A percentile compares a stretch with the other conserved stretches of the same genome.
Evolutionary conservation across 306 rosid species (phyloP).

Genomic region (Amphicarpaea edgeworthii): DNA sequence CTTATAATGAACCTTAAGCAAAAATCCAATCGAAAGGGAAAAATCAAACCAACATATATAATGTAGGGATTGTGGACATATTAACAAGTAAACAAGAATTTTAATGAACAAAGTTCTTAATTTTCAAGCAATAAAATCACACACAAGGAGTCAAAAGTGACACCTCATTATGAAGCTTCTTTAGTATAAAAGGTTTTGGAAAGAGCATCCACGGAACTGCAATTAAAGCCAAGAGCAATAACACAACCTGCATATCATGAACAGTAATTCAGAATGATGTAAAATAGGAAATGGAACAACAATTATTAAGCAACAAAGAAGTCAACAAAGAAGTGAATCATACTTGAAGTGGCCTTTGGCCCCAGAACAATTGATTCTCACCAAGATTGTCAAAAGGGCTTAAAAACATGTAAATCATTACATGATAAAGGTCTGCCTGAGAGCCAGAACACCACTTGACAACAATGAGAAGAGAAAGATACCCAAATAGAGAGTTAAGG

Average conservation of each 20-base stretch:
- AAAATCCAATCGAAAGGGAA: slow-evolving; percentile 1
- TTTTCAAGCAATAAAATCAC: slow-evolving; percentile 36
- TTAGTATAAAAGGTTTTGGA: slow-evolving; percentile 90
- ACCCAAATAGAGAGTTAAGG: slow-evolving; percentile 89
- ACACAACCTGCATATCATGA: slow-evolving; percentile 66
- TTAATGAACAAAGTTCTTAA: slow-evolving; percentile 12
- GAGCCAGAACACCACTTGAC: slow-evolving; percentile 79
- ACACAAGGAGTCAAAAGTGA: slow-evolving; percentile 38
- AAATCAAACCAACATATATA: slow-evolving; percentile 7
- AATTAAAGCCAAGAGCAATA: slow-evolving; percentile 79
- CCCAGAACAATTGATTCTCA: slow-evolving; percentile 89
- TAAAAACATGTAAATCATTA: slow-evolving; percentile 94
- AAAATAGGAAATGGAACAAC: background rate
- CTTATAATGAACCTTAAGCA: background rate
- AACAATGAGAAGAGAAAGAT: slow-evolving; percentile 88
- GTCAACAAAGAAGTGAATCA: slow-evolving; percentile 49
- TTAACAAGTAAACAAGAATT: slow-evolving; percentile 22
- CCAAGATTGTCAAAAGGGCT: slow-evolving; percentile 89
- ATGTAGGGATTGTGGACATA: slow-evolving; percentile 7
- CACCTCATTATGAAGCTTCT: slow-evolving; percentile 80
- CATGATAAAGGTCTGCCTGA: slow-evolving; percentile 72
- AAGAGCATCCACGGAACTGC: slow-evolving; percentile 99
- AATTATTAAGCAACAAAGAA: slow-evolving; percentile 1
- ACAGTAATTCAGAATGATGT: slow-evolving; percentile 38
- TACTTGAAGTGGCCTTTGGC: slow-evolving; percentile 92